Percentiles rank a stretch among this genome's conserved stretches.
phyloP scores from a whole-genome alignment of 1,284 basidiomycete genomes.

The Exobasidium cylindrosporum region DNA sequence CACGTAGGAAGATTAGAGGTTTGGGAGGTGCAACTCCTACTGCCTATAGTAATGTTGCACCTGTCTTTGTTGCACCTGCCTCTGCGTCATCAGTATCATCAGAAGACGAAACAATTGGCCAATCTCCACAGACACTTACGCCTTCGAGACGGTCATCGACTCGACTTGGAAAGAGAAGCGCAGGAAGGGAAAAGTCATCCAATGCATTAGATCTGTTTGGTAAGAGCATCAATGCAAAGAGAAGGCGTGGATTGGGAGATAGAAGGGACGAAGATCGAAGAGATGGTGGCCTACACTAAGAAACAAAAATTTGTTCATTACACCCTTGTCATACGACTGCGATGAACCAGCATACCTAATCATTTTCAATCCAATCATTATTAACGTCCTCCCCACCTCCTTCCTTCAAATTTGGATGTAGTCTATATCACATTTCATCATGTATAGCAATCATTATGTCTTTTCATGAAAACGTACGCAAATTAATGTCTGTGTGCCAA shows the following conservation, averaged over 20 bases:
- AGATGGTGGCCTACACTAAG: background rate
- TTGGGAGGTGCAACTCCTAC: background rate
- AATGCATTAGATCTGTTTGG: background rate
- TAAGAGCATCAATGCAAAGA: background rate
- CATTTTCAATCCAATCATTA: too few species aligned
- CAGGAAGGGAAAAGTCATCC: background rate
- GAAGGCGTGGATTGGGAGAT: conserved; percentile 3
- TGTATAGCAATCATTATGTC: too few species aligned
- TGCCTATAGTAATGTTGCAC: background rate
- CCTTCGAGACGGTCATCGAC: background rate
- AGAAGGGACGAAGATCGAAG: background rate
- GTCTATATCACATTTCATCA: too few species aligned
- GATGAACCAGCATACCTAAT: too few species aligned
- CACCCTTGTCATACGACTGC: too few species aligned
- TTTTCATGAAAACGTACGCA: background rate
- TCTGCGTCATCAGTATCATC: background rate
- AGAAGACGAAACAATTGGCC: background rate
- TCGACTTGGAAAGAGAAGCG: background rate
- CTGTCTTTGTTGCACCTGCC: background rate
- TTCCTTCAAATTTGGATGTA: too few species aligned
- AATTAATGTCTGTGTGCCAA: background rate
- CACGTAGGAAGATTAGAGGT: background rate
- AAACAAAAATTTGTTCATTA: too few species aligned
- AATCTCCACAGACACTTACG: background rate
- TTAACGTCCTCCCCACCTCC: too few species aligned